Base-by-base conservation (phyloP, 352 stramenopile species). In the Phytophthora fragariae region DNA sequence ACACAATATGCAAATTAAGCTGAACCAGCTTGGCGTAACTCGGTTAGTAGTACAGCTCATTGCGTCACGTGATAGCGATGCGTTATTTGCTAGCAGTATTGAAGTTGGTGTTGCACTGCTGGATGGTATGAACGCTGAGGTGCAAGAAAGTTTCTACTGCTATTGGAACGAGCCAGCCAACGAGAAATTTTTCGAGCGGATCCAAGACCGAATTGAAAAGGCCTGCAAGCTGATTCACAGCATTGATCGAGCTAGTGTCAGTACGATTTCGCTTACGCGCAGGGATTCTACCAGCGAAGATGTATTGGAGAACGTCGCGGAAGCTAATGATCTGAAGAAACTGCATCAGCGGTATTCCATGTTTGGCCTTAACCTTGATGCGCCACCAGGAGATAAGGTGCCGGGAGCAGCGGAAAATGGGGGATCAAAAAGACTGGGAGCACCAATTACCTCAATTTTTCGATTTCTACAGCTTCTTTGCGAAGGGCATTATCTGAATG, bases 91-190 rank as follows among this genome's bases (percentile, higher is more conserved):
- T 15, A 86, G 75, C 21, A 82, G 83, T 67, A 81, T 94, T 47
- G 71, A 87, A 41, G 77, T 94, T 24, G 86, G 86, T 10, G 84
- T 94, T 12, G 83, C 86, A 10, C 66, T 94, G 4, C 61, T 94
- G 21, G 82, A 92, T 65, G 86, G 85, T 4, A 92, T 94, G 85
- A 94, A 94, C 55, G 83, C 86, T 1, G 79, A 91, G 62, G 86
- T 94, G 1, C 86, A 94, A 68, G 86, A 94, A 46, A 88, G 68
- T 27, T 94, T 94, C 53, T 84, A 82, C 39, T 41, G 57, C 6
- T 85, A 82, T 57, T 92, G 83, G 80, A 57, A 76, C 19, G 73
- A 88, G 15, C 14, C 62, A 5, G 54, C 50, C 1, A 79, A 82
- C 27, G 47, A 65, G n/a, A 60, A 41, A 4, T 94, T 94, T 66